Conservation (phyloP, 2,329 filamentous ascomycete genomes). For the Cyphellophora europaea region DNA sequence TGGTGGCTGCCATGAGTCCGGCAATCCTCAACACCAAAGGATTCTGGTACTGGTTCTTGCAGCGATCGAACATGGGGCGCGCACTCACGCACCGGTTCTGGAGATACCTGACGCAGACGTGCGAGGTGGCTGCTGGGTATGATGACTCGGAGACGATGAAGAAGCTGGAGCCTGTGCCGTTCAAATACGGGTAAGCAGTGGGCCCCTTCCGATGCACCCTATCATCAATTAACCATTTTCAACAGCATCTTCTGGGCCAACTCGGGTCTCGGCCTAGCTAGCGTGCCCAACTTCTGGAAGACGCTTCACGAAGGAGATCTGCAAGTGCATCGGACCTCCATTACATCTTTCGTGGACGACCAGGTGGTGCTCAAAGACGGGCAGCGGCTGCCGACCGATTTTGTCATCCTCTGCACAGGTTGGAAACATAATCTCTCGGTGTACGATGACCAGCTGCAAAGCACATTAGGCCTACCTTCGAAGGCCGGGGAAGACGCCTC, state of each 20-base stretch:
- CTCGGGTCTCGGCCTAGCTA: slow-evolving; percentile 23
- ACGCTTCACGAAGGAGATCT: slow-evolving; percentile 22
- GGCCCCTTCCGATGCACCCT: neutral
- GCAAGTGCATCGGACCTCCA: slow-evolving; percentile 12
- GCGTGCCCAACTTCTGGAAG: slow-evolving; percentile 25
- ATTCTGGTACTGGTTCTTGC: slow-evolving; percentile 19
- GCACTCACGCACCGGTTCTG: neutral
- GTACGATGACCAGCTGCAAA: neutral
- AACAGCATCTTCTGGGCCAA: slow-evolving; percentile 26
- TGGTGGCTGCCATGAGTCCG: slow-evolving; percentile 19
- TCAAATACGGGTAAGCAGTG: neutral
- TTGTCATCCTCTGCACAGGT: neutral
- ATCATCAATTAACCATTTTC: neutral
- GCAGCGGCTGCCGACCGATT: neutral
- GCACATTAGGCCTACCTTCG: neutral
- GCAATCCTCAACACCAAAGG: slow-evolving; percentile 24
- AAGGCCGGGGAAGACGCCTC: neutral
- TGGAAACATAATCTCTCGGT: neutral
- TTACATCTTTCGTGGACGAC: neutral
- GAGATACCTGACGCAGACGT: neutral
- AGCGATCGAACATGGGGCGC: slow-evolving; percentile 7
- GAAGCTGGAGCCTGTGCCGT: slow-evolving; percentile 3
- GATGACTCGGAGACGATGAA: slow-evolving; percentile 12
- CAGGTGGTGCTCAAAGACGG: neutral
- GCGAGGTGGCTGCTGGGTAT: slow-evolving; percentile 17